Conservation (phyloP, 768 basidiomycete genomes). For the Pleurotus platypus region DNA sequence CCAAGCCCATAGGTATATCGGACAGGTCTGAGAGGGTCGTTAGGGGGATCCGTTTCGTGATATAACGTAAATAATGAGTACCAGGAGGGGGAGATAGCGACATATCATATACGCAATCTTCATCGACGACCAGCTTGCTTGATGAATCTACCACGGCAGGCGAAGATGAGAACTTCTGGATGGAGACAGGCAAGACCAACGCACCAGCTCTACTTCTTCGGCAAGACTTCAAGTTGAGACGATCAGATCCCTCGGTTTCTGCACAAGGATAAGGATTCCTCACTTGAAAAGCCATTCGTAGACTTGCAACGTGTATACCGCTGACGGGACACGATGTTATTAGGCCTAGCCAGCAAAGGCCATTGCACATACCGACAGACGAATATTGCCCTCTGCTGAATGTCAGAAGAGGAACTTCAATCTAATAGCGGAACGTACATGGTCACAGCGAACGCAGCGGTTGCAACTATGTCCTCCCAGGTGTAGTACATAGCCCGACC, state of each 20-base stretch:
- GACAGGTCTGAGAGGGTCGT: slow-evolving; percentile 8
- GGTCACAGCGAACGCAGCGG: slow-evolving; percentile 3
- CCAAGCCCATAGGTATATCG: slow-evolving; percentile 21
- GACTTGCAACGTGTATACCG: slow-evolving; percentile 17
- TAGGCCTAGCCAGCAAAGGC: background rate
- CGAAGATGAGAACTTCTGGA: too few relatives aligned
- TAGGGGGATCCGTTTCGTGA: background rate
- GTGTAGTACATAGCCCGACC: slow-evolving; percentile 4
- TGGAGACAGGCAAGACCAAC: background rate
- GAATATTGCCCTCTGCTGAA: slow-evolving; percentile 3
- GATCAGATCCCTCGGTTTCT: background rate
- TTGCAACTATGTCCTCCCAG: background rate
- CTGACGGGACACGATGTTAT: background rate
- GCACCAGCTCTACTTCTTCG: slow-evolving; percentile 19
- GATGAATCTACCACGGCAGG: slow-evolving; percentile 16
- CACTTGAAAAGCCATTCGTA: slow-evolving; percentile 23
- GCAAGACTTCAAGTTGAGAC: slow-evolving; percentile 13
- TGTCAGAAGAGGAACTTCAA: background rate
- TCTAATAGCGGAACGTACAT: background rate
- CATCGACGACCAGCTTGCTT: slow-evolving; percentile 16
- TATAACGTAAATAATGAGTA: background rate
- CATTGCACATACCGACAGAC: slow-evolving; percentile 1
- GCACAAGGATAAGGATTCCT: background rate
- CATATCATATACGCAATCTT: slow-evolving; percentile 21
- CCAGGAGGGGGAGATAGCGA: slow-evolving; percentile 22